Percentiles rank a stretch among this genome's conserved stretches.
phyloP scores from a whole-genome alignment of 768 basidiomycete species.

The Boletus huronensis region DNA sequence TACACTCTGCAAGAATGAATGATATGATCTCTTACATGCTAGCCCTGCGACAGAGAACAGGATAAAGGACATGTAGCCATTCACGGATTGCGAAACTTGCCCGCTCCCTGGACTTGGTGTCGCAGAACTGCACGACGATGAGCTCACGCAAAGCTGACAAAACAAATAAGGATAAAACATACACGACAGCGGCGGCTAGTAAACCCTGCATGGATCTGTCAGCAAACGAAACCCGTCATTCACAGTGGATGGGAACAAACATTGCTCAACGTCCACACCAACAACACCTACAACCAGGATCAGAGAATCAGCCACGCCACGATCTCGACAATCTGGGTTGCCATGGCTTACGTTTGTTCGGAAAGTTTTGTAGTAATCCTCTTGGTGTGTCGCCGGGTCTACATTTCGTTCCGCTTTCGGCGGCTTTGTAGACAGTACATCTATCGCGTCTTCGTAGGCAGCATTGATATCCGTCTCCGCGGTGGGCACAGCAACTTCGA shows the following conservation, averaged over 20 bases:
- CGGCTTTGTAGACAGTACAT: slow-evolving; percentile 73
- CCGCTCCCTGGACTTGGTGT: slow-evolving; percentile 48
- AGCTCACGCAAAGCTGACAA: neutral
- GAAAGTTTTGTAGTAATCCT: slow-evolving; percentile 87
- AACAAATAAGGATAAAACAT: slow-evolving; percentile 31
- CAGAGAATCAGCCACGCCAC: slow-evolving; percentile 15
- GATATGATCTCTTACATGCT: slow-evolving; percentile 57
- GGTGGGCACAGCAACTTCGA: slow-evolving; percentile 82
- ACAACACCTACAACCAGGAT: slow-evolving; percentile 50
- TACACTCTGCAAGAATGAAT: neutral
- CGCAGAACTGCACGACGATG: slow-evolving; percentile 23
- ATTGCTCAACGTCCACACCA: slow-evolving; percentile 89
- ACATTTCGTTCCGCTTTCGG: slow-evolving; percentile 65
- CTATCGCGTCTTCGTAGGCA: slow-evolving; percentile 88
- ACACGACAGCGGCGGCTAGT: slow-evolving; percentile 74
- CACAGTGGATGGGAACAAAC: slow-evolving; percentile 40
- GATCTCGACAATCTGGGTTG: neutral
- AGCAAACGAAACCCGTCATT: slow-evolving; percentile 4
- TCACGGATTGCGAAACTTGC: slow-evolving; percentile 54
- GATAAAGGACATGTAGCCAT: slow-evolving; percentile 87
- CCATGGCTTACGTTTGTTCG: slow-evolving; percentile 68
- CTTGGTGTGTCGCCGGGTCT: slow-evolving; percentile 62
- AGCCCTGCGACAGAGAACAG: slow-evolving; percentile 86
- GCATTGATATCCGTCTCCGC: slow-evolving; percentile 87
- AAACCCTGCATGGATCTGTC: slow-evolving; percentile 43